These are phyloP conservation scores for Cryptosporidium baileyi DNA, from an alignment of 169 alveolate species.

Conservation along the genomic window DNA sequence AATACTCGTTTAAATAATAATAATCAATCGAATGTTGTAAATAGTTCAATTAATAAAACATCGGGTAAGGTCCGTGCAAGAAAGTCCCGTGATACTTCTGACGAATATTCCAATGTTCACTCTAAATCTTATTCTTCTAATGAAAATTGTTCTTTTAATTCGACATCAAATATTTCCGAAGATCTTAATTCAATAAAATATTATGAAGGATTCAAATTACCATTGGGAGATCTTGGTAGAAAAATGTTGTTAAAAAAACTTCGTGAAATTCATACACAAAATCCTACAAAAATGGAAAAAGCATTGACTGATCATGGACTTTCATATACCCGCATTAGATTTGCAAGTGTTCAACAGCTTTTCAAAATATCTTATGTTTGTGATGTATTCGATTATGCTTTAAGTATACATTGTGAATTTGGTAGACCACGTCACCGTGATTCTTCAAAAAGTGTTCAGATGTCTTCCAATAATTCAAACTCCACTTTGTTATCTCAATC, in stretches of 20 bases:
- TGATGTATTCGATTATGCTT: conserved; percentile 64
- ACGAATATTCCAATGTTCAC: conserved; percentile 1
- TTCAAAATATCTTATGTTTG: conserved; percentile 62
- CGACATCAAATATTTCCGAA: conserved; percentile 3
- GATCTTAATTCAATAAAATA: conserved; percentile 56
- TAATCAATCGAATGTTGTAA: background rate
- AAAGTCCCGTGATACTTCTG: conserved; percentile 17
- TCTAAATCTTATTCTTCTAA: background rate
- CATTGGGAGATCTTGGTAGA: conserved; percentile 64
- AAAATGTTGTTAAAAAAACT: conserved; percentile 52
- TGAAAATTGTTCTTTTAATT: background rate
- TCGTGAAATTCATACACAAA: conserved; percentile 66
- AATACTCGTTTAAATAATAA: background rate
- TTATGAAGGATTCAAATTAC: conserved; percentile 59
- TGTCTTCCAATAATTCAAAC: background rate
- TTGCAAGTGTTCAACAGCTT: conserved; percentile 63
- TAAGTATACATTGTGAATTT: conserved; percentile 64
- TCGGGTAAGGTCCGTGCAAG: conserved; percentile 36
- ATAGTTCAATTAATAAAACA: no score
- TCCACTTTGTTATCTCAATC: background rate
- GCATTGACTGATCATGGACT: conserved; percentile 68
- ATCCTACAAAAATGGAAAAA: conserved; percentile 68
- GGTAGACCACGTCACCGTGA: conserved; percentile 68
- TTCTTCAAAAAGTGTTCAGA: conserved; percentile 21
- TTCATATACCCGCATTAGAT: conserved; percentile 55